phyloP scores from a whole-genome alignment of 805 yeast species.

The Monosporozyma solicola region DNA sequence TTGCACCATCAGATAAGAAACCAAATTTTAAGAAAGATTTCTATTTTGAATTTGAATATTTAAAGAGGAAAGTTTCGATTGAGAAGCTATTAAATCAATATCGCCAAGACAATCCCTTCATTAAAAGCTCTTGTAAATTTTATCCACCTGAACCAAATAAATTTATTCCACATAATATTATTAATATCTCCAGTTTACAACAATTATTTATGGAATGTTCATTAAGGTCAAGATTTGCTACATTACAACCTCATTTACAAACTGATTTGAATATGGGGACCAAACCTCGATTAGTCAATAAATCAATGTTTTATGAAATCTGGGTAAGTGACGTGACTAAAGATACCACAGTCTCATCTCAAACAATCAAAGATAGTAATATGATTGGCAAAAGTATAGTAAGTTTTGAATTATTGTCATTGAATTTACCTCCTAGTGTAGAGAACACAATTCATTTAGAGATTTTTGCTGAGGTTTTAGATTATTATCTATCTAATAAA shows the following conservation, averaged over 20 bases:
- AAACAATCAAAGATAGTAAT: slow-evolving; percentile 18
- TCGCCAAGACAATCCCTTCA: no score
- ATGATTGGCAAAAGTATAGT: slow-evolving; percentile 21
- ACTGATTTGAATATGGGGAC: slow-evolving; percentile 15
- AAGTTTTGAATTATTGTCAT: slow-evolving; percentile 38
- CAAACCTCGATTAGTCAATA: slow-evolving; percentile 32
- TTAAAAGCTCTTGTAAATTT: slow-evolving; percentile 2
- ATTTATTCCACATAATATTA: slow-evolving; percentile 11
- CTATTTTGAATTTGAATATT: slow-evolving; percentile 39
- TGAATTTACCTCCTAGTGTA: slow-evolving; percentile 29
- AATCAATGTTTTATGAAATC: slow-evolving; percentile 34
- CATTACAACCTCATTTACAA: slow-evolving; percentile 30
- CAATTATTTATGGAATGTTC: slow-evolving; percentile 8
- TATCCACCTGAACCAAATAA: slow-evolving; percentile 9
- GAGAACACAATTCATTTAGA: slow-evolving; percentile 42
- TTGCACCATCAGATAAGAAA: neutral
- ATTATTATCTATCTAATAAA: slow-evolving; percentile 30
- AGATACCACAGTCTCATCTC: slow-evolving; percentile 3
- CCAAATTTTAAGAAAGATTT: slow-evolving; percentile 25
- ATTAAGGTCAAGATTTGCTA: slow-evolving; percentile 21
- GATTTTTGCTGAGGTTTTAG: slow-evolving; percentile 42
- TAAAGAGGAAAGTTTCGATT: slow-evolving; percentile 9
- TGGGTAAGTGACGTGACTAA: slow-evolving; percentile 32
- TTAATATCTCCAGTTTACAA: slow-evolving; percentile 16
- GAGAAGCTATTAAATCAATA: neutral